Evolutionary conservation across 495 filamentous ascomycete species (phyloP), one percentile per base, ranked within the genome.

Genomic region (Beverwykella pulmonaria): DNA sequence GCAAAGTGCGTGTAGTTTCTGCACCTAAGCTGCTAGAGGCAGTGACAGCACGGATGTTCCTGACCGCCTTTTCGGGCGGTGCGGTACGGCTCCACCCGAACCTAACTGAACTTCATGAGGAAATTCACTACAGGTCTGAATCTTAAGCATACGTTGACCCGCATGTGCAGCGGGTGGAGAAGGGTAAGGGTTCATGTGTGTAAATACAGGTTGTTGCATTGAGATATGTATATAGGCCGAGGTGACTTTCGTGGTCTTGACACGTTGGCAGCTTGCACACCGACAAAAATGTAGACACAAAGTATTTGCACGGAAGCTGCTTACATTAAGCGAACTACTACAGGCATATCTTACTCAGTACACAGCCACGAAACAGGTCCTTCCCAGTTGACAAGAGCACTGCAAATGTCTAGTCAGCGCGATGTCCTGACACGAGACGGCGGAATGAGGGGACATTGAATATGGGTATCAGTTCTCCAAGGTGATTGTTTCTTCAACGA

Each of bases 391-490:
- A n/a, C n/a, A n/a, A 34, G 6, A 44, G 17, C 15, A 44, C 39
- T 44, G 17, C 17, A 44, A 15, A 44, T 44, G 17, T 15, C 15
- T n/a, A 44, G 39, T 44, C 39, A 44, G 39, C 17, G 17, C 39
- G 6, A 4, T n/a, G 17, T 9, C 17, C 39, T 10, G 17, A 44
- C 9, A n/a, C 17, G 39, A 9, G 9, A 50, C 15, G 22, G 9
- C 48, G 26, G 52, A 55, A 29, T 32, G 29, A 34, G 26, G 9
- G 20, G 20, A 50, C 20, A 27, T 7, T 50, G n/a, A 27, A 25
- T 10, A 26, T 3, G 29, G 26, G 27, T 46, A 34, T 95, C 91
- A 95, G 91, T 89, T 95, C 91, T 93, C 91, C 90, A 93, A 95
- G 89, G 89, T 93, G 90, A 88, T 84, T 80, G 76, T 76, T 83